Evolutionary conservation across 768 basidiomycete genomes (phyloP), one percentile per base, ranked within the genome.

Genomic region (Boletus subcaerulescens): DNA sequence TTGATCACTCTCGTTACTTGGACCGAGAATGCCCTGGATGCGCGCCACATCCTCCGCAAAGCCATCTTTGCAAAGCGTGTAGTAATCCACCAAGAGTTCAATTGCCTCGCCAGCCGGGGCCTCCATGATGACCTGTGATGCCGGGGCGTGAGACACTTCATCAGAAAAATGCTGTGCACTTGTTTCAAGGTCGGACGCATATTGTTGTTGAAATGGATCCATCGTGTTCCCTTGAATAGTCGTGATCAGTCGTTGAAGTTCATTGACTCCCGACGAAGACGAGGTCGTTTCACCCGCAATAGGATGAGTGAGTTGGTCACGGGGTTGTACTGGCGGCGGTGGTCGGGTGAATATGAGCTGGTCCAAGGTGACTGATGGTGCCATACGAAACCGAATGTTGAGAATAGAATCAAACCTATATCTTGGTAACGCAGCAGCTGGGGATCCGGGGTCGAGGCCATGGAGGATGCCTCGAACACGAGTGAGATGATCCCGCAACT

Each of bases 1-100:
- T 1, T 38, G 29, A 41, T 72, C 67, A 1, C 50, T 43, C 3
- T 18, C 13, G 13, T 38, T 61, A 1, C 15, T 32, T 0, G 69
- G 62, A 53, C 18, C 64, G 44, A 63, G 55, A 29, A 3, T 2
- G 1, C 43, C 6, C 24, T 20, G 31, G 31, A 68, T 18, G 5
- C 4, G 8, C 7, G 5, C 2, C 8, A 54, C 1, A 43, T 7
- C 2, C 1, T 43, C 1, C 2, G 3, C 3, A 20, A 36, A 53
- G 1, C n/a, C 9, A 3, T 42, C 8, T 10, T 5, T n/a, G 7
- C 3, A 26, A 10, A 18, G 1, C 1, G 14, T 1, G 1, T 33
- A 24, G 6, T 6, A 32, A 10, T 15, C 49, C 3, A 20, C 24
- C 15, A 52, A 24, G 17, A 9, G 0, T 2, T 26, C 3, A 32